phyloP scores from a whole-genome alignment of 805 yeast genomes.

The Candida incommunis region DNA sequence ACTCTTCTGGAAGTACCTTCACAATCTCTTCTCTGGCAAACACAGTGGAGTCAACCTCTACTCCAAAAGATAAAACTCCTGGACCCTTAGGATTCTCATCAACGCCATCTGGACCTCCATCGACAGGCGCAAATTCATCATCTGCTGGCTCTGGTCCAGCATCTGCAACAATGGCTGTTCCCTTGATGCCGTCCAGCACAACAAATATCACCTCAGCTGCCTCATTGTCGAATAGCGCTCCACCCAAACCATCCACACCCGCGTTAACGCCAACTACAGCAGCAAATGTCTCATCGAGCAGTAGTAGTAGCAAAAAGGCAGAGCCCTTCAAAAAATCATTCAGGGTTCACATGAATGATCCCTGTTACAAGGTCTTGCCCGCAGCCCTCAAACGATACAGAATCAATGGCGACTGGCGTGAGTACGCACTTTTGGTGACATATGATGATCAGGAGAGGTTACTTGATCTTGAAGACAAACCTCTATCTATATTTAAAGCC shows the following conservation, averaged over 20 bases:
- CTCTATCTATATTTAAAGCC: slow-evolving; percentile 73
- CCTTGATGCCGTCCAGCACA: too few relatives aligned
- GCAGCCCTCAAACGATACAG: slow-evolving; percentile 81
- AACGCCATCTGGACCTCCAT: too few relatives aligned
- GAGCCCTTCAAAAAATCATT: slow-evolving; percentile 68
- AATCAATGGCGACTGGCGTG: slow-evolving; percentile 69
- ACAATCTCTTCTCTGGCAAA: background rate
- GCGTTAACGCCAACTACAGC: slow-evolving; percentile 5
- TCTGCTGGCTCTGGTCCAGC: too few relatives aligned
- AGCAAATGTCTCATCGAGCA: slow-evolving; percentile 6
- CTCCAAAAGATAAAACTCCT: background rate
- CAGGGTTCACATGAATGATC: slow-evolving; percentile 79
- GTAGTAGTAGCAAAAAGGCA: slow-evolving; percentile 4
- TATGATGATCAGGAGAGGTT: slow-evolving; percentile 85
- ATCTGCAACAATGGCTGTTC: too few relatives aligned
- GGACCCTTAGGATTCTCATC: too few relatives aligned
- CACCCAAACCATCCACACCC: slow-evolving; percentile 5
- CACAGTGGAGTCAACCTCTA: background rate
- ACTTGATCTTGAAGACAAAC: slow-evolving; percentile 72
- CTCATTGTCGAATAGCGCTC: slow-evolving; percentile 1
- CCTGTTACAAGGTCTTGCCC: slow-evolving; percentile 76
- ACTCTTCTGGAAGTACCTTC: background rate
- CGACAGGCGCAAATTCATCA: too few relatives aligned
- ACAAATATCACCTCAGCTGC: slow-evolving; percentile 2
- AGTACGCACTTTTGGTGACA: slow-evolving; percentile 77